These are phyloP conservation scores for Termitomyces sp. DNA, from an alignment of 1,284 basidiomycete genomes.

Conservation along the genomic window DNA sequence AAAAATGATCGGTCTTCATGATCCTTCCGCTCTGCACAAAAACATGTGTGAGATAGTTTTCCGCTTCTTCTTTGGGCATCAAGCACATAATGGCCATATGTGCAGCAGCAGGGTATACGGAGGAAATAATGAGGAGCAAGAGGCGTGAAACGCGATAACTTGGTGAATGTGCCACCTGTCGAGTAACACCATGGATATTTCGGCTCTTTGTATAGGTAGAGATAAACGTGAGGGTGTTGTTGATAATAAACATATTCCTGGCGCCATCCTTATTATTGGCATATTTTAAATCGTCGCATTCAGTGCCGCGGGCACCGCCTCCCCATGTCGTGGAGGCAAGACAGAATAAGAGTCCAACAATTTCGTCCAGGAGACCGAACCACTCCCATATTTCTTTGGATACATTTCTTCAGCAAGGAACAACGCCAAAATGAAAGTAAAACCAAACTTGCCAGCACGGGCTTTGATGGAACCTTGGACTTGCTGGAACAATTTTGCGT, in stretches of 20 bases:
- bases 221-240: background rate
- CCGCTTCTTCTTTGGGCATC: background rate
- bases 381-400: conserved; percentile 3
- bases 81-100: background rate
- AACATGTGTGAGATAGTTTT: background rate
- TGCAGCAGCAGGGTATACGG: background rate
- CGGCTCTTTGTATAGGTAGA: background rate
- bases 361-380: background rate
- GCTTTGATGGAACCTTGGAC: background rate
- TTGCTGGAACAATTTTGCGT: background rate
- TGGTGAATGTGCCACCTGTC: background rate
- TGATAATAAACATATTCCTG: background rate
- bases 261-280: conserved; percentile 1
- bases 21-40: background rate
- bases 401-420: too few species aligned
- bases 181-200: background rate
- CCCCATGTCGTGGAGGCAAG: background rate
- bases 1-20: background rate
- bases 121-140: background rate
- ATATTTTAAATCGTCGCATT: conserved; percentile 2
- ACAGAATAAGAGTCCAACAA: background rate
- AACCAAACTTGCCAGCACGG: too few species aligned
- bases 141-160: background rate
- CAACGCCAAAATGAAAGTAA: too few species aligned
- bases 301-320: background rate